Conservation (phyloP, 78 protist species). For the Dictyostelium brefeldianum region DNA sequence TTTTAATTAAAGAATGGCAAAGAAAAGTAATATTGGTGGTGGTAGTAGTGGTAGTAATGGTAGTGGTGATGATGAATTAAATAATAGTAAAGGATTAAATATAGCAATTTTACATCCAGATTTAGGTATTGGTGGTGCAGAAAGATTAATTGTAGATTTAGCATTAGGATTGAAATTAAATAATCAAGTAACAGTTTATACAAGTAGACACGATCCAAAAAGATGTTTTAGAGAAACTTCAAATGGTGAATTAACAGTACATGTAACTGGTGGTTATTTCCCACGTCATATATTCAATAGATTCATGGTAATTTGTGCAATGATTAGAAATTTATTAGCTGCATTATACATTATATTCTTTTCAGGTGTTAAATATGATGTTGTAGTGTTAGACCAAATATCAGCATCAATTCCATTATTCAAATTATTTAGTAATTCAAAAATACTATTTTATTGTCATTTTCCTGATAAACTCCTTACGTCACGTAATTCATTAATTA, state of each 20-base stretch:
- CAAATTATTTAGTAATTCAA: slow-evolving; percentile 28
- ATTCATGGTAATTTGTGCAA: slow-evolving; percentile 92
- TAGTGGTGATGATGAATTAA: too few species aligned
- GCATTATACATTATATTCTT: slow-evolving; percentile 70
- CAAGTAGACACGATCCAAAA: slow-evolving; percentile 93
- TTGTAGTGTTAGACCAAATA: slow-evolving; percentile 91
- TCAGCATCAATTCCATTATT: slow-evolving; percentile 85
- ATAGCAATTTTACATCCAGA: slow-evolving; percentile 84
- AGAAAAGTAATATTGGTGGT: too few species aligned
- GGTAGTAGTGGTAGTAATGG: too few species aligned
- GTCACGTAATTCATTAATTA: slow-evolving; percentile 38
- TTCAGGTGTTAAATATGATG: slow-evolving; percentile 45
- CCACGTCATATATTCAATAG: slow-evolving; percentile 89
- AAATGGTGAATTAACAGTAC: slow-evolving; percentile 86
- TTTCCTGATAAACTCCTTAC: slow-evolving; percentile 95
- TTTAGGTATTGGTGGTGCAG: slow-evolving; percentile 96
- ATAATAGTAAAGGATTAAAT: neutral
- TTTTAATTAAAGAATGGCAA: too few species aligned
- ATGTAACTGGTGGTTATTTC: slow-evolving; percentile 89
- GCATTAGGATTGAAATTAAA: slow-evolving; percentile 89
- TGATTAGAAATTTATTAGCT: slow-evolving; percentile 86
- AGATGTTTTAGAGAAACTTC: slow-evolving; percentile 94
- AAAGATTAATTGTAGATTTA: slow-evolving; percentile 97
- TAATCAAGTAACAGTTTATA: slow-evolving; percentile 90
- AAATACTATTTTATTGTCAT: slow-evolving; percentile 98